Percentiles rank a stretch among this genome's conserved stretches.
phyloP scores from a whole-genome alignment of 1,284 basidiomycete genomes.

The Moniliophthora roreri region DNA sequence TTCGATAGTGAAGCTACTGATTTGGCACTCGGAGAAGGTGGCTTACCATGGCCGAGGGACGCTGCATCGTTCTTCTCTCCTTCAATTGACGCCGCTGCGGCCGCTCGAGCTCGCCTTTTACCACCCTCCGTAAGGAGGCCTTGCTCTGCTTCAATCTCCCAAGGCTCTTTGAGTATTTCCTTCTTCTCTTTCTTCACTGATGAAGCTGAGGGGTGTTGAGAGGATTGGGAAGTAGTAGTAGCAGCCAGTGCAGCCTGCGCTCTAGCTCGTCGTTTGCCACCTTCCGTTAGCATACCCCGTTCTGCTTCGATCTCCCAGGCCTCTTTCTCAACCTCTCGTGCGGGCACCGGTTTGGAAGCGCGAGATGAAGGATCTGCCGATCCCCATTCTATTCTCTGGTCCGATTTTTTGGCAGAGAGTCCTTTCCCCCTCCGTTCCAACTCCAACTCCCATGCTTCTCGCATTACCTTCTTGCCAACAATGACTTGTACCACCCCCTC shows the following conservation, averaged over 20 bases:
- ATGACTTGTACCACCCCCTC: constrained; percentile 52
- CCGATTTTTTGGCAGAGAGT: constrained; percentile 28
- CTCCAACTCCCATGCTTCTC: constrained; percentile 77
- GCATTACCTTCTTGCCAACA: constrained; percentile 67
- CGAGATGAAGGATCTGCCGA: background rate
- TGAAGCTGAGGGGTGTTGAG: constrained; percentile 4
- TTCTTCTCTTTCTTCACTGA: constrained; percentile 22
- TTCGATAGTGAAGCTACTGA: constrained; percentile 34
- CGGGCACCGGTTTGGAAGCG: background rate
- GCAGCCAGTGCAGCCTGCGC: constrained; percentile 22
- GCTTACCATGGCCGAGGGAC: background rate
- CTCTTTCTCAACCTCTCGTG: constrained; percentile 12
- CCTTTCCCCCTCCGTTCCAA: constrained; percentile 52
- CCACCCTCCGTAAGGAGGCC: constrained; percentile 72
- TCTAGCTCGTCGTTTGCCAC: constrained; percentile 18
- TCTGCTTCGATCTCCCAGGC: constrained; percentile 20
- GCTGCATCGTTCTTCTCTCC: constrained; percentile 7
- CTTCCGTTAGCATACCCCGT: constrained; percentile 19
- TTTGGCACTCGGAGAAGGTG: background rate
- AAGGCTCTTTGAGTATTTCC: constrained; percentile 58
- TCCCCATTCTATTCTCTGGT: constrained; percentile 10
- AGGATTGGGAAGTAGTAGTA: constrained; percentile 13
- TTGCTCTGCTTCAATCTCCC: constrained; percentile 77
- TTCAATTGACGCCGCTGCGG: constrained; percentile 37
- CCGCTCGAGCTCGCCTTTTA: constrained; percentile 58